Conservation (phyloP, 306 rosid genomes). For the Cucumis melo region DNA sequence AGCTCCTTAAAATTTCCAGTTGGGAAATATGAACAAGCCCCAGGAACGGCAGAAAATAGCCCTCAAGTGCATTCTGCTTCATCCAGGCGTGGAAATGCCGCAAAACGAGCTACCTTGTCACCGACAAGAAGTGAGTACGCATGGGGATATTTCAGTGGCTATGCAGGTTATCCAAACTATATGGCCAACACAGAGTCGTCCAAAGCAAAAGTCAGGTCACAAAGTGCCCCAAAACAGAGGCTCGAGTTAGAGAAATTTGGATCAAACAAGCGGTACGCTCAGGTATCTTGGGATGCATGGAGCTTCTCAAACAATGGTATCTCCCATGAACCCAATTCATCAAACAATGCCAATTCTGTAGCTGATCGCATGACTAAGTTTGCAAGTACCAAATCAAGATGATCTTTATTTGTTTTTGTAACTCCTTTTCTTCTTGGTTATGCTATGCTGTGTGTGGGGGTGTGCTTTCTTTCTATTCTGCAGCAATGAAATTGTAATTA, state of each 20-base stretch:
- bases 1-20: conserved; percentile 22
- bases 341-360: conserved; percentile 18
- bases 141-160: conserved; percentile 45
- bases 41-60: conserved; percentile 39
- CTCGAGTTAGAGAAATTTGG: conserved; percentile 51
- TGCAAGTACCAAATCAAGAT: conserved; percentile 40
- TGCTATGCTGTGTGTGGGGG: conserved; percentile 11
- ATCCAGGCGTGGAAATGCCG: conserved; percentile 45
- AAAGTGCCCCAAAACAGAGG: conserved; percentile 89
- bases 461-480: neutral
- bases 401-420: conserved; percentile 14
- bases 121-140: conserved; percentile 74
- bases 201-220: conserved; percentile 80
- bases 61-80: conserved; percentile 58
- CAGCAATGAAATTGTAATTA: conserved; percentile 23
- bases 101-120: conserved; percentile 45
- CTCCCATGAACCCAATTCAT: conserved; percentile 22
- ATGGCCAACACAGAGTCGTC: conserved; percentile 89
- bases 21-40: conserved; percentile 39
- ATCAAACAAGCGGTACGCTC: conserved; percentile 26
- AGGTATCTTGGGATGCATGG: conserved; percentile 42
- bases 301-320: conserved; percentile 26
- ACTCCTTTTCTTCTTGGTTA: neutral
- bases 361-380: conserved; percentile 31
- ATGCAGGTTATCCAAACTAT: conserved; percentile 56